Evolutionary conservation across 164 flowering plant species (phyloP), one percentile per base, ranked within the genome.

Genomic region (Tetracentron sinense): DNA sequence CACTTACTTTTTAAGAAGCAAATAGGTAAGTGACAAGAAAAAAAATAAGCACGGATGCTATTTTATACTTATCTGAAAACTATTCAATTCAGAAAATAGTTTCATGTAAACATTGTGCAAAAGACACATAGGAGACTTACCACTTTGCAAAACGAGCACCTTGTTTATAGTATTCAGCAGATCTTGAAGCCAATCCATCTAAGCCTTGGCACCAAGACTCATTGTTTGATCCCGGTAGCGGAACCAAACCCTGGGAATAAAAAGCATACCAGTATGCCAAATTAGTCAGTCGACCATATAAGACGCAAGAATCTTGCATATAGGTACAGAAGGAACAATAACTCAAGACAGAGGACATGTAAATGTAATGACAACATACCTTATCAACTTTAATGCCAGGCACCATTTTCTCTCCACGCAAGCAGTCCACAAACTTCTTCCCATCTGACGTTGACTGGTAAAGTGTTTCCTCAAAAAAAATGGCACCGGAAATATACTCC

Each of bases 121-220:
- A 16, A 61, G 17, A 22, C 8, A 23, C 15, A 23, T 42, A 42
- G 33, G n/a, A 20, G 51, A 42, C 80, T 65, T 29, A 90, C 97
- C 97, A 90, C 66, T 90, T 90, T 0, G 97, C 97, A 77, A 90
- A 90, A 42, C 97, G 93, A 67, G 94, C 94, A 70, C 97, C 97
- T 75, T 90, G 97, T 71, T 87, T 84, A 73, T 90, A 88, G 75
- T 90, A 90, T 62, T 84, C 97, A 60, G 97, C 87, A 70, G 87
- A 82, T 66, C 97, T 79, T 64, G 97, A 90, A 55, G 92, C 92
- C 79, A 90, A 68, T 35, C 97, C 97, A 78, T 90, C 97, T 56
- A 90, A 76, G 26, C 97, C 94, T 79, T 87, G 97, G 81, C 96
- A 90, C 93, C 96, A 90, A 23, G 93, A 90, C 59, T 90, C 96